Evolutionary conservation across 192 early-diverging fungal genomes (phyloP), one percentile per base, ranked within the genome.

Genomic region (Mortierella antarctica): DNA sequence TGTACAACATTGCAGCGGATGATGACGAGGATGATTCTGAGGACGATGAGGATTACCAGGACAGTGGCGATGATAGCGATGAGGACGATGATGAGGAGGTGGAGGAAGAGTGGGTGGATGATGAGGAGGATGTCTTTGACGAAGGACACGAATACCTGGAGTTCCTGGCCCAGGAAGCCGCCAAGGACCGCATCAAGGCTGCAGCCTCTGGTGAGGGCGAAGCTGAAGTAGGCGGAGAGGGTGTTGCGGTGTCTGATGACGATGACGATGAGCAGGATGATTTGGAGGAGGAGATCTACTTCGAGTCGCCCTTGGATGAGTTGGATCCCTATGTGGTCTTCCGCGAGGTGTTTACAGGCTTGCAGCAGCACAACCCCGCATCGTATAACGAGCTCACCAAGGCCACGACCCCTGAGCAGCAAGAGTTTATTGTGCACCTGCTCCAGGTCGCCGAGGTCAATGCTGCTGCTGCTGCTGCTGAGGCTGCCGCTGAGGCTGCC

Each of bases 261-360:
- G 88, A 90, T 15, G 88, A 91, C 44, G 90, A 92, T 13, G 84
- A 87, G 41, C 88, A 87, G 21, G 90, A 90, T n/a, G 86, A 84
- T 17, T 82, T 94, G 48, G 87, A 93, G 48, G 94, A 95, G 71
- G 92, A 94, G 73, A 87, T 92, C 23, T 83, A 90, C 31, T 92
- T 94, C 48, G 92, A 94, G 73, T 91, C 92, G 45, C 93, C 93
- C 20, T 81, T 95, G 63, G 94, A 95, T 75, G 84, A 89, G 55
- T 73, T 95, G 55, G 88, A 95, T 74, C 88, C 91, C 7, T 94
- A 94, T 77, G 73, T 92, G 44, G 83, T 85, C 61, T 91, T 95
- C 82, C 88, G 91, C 55, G 89, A 91, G 69, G 86, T 86, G 61
- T 91, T 95, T 57, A 73, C 85, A 44, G 83, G 85, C 4, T 52